Base-by-base conservation (phyloP, 2,329 filamentous ascomycete species). In the Xylaria hypoxylon region DNA sequence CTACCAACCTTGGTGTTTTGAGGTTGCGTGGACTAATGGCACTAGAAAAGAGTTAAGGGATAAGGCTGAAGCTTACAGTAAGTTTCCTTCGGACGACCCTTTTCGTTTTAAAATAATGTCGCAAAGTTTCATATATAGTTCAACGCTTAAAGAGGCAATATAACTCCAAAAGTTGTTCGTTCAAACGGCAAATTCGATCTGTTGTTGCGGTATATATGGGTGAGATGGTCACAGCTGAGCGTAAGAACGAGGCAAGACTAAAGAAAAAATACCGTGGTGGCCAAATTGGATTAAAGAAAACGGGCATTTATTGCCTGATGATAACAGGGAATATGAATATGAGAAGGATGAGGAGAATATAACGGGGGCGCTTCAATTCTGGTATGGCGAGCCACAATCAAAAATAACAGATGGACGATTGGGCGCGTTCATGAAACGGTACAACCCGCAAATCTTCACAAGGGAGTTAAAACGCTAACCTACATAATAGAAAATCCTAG, bases 321-420 rank as follows among this genome's bases (percentile, higher is more conserved):
- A n/a, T n/a, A n/a, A n/a, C n/a, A n/a, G n/a, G n/a, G n/a, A n/a
- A n/a, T n/a, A n/a, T n/a, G n/a, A n/a, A n/a, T n/a, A n/a, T n/a
- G n/a, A n/a, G n/a, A n/a, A 3, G 2, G 59, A 62, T 22, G 50
- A 38, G 22, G 22, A 31, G 10, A 62, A 62, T 48, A n/a, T 48
- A 48, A 62, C 59, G n/a, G 28, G 1, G 31, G 15, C n/a, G 59
- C 40, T 48, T 62, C 59, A 17, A 62, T 62, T 48, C 55, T 55
- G 42, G 42, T 56, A 10, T 62, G 50, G 59, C 50, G 42, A 40
- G 59, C 28, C 31, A 48, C 5, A 19, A 15, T 31, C 15, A 22
- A n/a, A 31, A 40, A 62, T 31, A 55, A 55, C 17, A 40, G 1
- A 31, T 10, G 56, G 15, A 8, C 19, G 5, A 40, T 62, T 17